Percentiles rank a stretch among this genome's conserved stretches.
Evolutionary conservation across 441 rosid species (phyloP).

Genomic region (Croton setiger): DNA sequence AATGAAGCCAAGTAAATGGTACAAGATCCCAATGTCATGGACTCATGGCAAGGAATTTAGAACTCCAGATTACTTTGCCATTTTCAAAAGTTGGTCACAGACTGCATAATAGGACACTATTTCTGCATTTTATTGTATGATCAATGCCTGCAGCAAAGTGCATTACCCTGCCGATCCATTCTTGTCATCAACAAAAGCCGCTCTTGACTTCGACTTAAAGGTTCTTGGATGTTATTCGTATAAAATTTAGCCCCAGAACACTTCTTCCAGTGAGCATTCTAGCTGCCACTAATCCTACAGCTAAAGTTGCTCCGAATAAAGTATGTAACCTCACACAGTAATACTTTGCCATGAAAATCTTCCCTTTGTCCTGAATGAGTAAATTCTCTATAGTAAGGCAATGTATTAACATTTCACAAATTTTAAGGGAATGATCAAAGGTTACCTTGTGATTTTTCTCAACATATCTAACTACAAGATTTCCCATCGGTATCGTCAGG

Average conservation of each 20-base stretch:
- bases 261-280: slow-evolving; percentile 21
- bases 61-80: neutral
- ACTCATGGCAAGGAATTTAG: neutral
- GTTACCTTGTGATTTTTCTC: slow-evolving; percentile 69
- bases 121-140: neutral
- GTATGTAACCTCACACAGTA: slow-evolving; percentile 79
- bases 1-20: neutral
- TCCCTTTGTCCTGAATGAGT: slow-evolving; percentile 50
- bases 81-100: neutral
- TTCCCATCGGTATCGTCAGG: slow-evolving; percentile 70
- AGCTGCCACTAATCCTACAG: slow-evolving; percentile 58
- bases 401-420: neutral
- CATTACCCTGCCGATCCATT: neutral
- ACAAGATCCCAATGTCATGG: neutral
- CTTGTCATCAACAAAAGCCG: neutral
- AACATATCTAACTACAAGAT: slow-evolving; percentile 52
- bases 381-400: neutral
- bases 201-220: neutral
- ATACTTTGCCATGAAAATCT: slow-evolving; percentile 92
- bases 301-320: slow-evolving; percentile 71
- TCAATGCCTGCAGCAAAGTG: neutral
- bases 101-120: neutral
- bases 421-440: neutral
- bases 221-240: neutral
- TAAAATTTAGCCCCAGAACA: neutral